Percentiles rank a stretch among this genome's conserved stretches.
phyloP scores from a whole-genome alignment of 208 protist genomes.

The Trypanosoma theileri region DNA sequence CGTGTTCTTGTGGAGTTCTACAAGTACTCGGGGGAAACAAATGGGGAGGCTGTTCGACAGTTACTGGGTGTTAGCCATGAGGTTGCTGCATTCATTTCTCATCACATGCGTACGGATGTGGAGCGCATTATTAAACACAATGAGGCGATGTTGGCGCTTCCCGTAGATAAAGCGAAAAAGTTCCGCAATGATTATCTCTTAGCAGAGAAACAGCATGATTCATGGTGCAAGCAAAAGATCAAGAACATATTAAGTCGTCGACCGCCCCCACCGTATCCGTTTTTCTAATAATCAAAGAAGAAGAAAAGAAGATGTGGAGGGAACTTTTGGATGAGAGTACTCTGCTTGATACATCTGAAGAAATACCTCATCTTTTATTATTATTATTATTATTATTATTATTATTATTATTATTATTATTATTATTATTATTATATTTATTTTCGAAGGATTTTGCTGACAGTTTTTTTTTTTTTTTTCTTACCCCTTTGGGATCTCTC shows the following conservation, averaged over 20 bases:
- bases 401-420: too few species aligned
- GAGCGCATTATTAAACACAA: conserved; percentile 85
- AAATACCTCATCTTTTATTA: neutral
- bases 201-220: conserved; percentile 85
- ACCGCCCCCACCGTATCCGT: conserved; percentile 82
- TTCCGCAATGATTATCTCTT: conserved; percentile 78
- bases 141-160: conserved; percentile 67
- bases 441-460: neutral
- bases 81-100: conserved; percentile 63
- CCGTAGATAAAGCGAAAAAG: conserved; percentile 71
- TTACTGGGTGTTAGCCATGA: conserved; percentile 65
- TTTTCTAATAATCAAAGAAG: conserved; percentile 40
- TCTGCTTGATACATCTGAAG: neutral
- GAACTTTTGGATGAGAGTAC: neutral
- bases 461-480: conserved; percentile 19
- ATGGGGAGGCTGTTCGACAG: conserved; percentile 45
- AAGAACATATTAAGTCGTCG: conserved; percentile 72
- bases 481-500: neutral
- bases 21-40: conserved; percentile 73
- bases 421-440: conserved; percentile 4
- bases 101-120: conserved; percentile 86
- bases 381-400: conserved; percentile 4
- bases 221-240: conserved; percentile 90
- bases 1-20: conserved; percentile 88
- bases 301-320: neutral